phyloP scores from a whole-genome alignment of 495 filamentous ascomycete genomes.

The Podospora sp. region DNA sequence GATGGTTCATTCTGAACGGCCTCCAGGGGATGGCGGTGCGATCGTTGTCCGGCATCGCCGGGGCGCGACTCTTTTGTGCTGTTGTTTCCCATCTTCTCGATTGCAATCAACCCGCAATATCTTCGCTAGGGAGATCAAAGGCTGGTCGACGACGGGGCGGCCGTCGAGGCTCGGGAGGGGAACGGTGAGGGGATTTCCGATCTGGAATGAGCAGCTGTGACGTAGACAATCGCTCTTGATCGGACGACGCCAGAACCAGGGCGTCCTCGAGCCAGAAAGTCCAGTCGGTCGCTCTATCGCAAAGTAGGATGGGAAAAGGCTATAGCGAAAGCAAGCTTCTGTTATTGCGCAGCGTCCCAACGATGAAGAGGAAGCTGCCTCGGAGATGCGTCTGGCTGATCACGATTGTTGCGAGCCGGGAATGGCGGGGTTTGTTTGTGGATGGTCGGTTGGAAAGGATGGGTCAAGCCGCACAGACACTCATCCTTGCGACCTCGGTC shows the following conservation, averaged over 20 bases:
- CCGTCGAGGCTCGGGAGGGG: neutral
- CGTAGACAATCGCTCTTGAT: neutral
- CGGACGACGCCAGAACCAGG: neutral
- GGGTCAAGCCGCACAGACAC: neutral
- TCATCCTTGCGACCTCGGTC: neutral
- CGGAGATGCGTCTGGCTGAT: too few relatives aligned
- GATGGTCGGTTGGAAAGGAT: neutral
- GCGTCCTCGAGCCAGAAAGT: neutral
- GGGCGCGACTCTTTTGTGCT: slow-evolving; percentile 39
- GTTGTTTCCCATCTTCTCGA: slow-evolving; percentile 35
- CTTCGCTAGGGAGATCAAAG: neutral
- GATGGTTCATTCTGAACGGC: slow-evolving; percentile 24
- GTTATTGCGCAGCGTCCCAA: neutral
- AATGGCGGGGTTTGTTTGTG: slow-evolving; percentile 20
- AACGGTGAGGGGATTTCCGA: neutral
- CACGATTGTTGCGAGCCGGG: neutral
- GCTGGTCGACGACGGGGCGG: neutral
- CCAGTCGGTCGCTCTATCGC: neutral
- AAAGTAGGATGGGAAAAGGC: neutral
- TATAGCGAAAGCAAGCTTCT: neutral
- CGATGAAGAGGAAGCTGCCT: neutral
- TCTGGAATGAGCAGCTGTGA: neutral
- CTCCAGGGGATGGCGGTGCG: slow-evolving; percentile 25
- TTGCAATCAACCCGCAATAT: neutral
- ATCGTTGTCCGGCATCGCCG: slow-evolving; percentile 31